A percentile compares a stretch with the other conserved stretches of the same genome.
These are phyloP conservation scores for Mucuna pruriens DNA, from an alignment of 306 rosid genomes.

Conservation along the genomic window DNA sequence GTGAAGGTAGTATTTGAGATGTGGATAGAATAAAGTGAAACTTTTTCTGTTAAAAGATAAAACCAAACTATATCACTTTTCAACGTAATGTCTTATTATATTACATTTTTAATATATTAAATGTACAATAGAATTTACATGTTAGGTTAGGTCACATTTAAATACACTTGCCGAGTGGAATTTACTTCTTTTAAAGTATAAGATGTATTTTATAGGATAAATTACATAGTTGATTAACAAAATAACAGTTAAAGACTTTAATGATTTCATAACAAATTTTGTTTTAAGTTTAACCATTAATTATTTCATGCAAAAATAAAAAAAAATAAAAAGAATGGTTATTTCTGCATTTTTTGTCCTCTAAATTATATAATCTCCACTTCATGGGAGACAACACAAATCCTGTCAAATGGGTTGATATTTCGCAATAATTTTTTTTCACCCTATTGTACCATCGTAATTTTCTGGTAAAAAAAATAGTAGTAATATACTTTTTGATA, in stretches of 20 bases:
- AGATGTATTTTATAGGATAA: too few relatives aligned
- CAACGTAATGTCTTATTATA: background rate
- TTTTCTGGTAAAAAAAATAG: too few relatives aligned
- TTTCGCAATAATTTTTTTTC: background rate
- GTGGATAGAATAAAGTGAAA: background rate
- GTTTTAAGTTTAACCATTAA: too few relatives aligned
- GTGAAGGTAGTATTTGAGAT: too few relatives aligned
- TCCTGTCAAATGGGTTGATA: background rate
- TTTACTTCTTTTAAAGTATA: background rate
- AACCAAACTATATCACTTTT: background rate
- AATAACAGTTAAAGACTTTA: too few relatives aligned
- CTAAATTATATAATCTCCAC: background rate
- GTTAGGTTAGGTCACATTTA: background rate
- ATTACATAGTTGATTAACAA: too few relatives aligned
- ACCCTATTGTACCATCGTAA: background rate
- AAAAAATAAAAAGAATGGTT: too few relatives aligned
- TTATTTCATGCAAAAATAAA: too few relatives aligned
- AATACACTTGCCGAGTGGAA: background rate
- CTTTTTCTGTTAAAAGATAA: background rate
- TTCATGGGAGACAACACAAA: background rate
- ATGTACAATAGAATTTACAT: background rate
- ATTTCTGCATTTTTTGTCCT: background rate
- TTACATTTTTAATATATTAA: background rate
- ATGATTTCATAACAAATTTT: background rate
- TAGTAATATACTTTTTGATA: too few relatives aligned